These are phyloP conservation scores for Arthroderma sp. DNA, from an alignment of 2,329 filamentous ascomycete genomes.

Conservation along the genomic window DNA sequence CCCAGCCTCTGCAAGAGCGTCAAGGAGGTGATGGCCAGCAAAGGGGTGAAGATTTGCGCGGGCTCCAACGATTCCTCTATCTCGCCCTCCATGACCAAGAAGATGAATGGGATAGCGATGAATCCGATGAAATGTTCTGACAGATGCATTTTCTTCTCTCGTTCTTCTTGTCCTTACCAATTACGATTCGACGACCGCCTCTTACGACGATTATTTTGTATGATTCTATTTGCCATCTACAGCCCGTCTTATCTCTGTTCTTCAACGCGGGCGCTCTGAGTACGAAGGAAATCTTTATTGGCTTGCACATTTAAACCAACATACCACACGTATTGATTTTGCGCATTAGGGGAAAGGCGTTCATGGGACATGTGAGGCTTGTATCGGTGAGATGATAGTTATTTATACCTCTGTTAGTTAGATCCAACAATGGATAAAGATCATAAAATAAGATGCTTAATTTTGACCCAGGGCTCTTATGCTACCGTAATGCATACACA, in stretches of 20 bases:
- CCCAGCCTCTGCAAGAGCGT: background rate
- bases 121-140: conserved; percentile 32
- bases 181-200: background rate
- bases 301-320: too few relatives aligned
- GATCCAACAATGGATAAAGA: too few relatives aligned
- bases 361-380: background rate
- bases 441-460: too few relatives aligned
- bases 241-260: too few relatives aligned
- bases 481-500: too few relatives aligned
- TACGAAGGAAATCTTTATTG: too few relatives aligned
- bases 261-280: too few relatives aligned
- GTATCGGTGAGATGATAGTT: too few relatives aligned
- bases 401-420: too few relatives aligned
- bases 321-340: background rate
- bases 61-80: conserved; percentile 40
- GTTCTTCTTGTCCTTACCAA: background rate
- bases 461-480: too few relatives aligned
- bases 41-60: conserved; percentile 8
- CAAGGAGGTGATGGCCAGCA: conserved; percentile 9
- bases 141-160: background rate
- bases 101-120: conserved; percentile 48
- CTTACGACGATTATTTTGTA: too few relatives aligned
- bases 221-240: too few relatives aligned
- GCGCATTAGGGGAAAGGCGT: background rate
- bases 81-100: conserved; percentile 41